These are phyloP conservation scores for Debaryomyces maramus DNA, from an alignment of 805 yeast species.

Conservation along the genomic window DNA sequence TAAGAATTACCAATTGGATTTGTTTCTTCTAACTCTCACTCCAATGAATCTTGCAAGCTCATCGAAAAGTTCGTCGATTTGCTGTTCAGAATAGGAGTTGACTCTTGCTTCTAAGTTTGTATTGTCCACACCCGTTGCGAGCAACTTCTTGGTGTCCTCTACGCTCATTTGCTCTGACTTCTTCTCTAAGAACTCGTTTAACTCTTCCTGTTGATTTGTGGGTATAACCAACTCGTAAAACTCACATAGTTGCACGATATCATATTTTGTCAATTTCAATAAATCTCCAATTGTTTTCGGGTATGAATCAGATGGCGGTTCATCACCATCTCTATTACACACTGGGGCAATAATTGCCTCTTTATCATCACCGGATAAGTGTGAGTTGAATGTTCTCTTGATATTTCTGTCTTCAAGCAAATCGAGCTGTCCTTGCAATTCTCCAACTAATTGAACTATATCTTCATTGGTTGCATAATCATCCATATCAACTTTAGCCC, in stretches of 20 bases:
- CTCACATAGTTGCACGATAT: constrained; percentile 55
- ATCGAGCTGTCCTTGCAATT: constrained; percentile 84
- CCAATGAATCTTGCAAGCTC: constrained; percentile 73
- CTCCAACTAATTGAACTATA: constrained; percentile 81
- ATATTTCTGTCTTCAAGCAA: constrained; percentile 74
- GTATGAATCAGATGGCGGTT: constrained; percentile 51
- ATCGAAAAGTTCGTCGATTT: constrained; percentile 55
- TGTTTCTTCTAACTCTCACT: constrained; percentile 51
- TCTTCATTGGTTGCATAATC: constrained; percentile 82
- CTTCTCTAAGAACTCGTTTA: constrained; percentile 13
- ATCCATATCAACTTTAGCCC: constrained; percentile 30
- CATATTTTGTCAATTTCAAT: constrained; percentile 42
- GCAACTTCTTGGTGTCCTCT: constrained; percentile 11
- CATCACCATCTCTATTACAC: constrained; percentile 77
- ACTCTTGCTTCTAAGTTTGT: constrained; percentile 7
- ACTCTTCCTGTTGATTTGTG: constrained; percentile 51
- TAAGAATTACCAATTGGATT: constrained; percentile 50
- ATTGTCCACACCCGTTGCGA: constrained; percentile 1
- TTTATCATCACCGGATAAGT: constrained; percentile 41
- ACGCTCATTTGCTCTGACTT: constrained; percentile 3
- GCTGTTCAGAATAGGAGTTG: constrained; percentile 41
- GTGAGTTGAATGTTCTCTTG: constrained; percentile 66
- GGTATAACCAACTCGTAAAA: constrained; percentile 81
- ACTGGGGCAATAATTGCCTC: constrained; percentile 55
- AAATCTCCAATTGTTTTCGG: constrained; percentile 63